Evolutionary conservation across 164 flowering plant species (phyloP), one percentile per base, ranked within the genome.

Genomic region (Aristolochia californica): DNA sequence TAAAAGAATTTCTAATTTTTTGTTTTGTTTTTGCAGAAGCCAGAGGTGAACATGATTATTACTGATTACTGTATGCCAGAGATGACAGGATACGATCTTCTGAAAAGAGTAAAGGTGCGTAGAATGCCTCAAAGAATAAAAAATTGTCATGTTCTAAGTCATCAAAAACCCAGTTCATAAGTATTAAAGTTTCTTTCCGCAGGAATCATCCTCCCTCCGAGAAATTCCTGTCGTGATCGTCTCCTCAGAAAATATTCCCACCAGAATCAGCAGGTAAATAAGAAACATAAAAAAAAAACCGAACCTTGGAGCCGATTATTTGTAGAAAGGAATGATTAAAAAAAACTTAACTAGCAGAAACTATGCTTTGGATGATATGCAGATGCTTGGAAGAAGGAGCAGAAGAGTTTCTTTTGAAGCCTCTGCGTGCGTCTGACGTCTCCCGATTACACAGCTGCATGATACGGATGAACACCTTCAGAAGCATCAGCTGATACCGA

Each of bases 1-100:
- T 5, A 50, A 13, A 18, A 50, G 22, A 23, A 51, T 10, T 23
- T 23, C 4, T 25, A 13, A 53, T 16, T n/a, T 54, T 20, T 24
- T 57, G 10, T 16, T 24, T 18, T 43, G 25, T 45, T 58, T 26
- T 56, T 48, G 64, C 77, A 78, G 84, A 74, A 26, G 4, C 63
- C 68, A 13, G 81, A 80, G 66, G 84, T 88, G 25, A 79, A 82
- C 48, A 45, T 88, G 76, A 78, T 88, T 4, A 78, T 88, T 13
- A 83, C 96, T 9, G 95, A 87, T 65, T 87, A 87, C 56, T 81
- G 87, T 55, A 85, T 87, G 96, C 96, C 96, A 0, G 91, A 80
- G 67, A 88, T 88, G 93, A 82, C 86, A 16, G 96, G 90, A 15
- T 88, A 68, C 50, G 96, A 88, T 52, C 78, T 85, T 15, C 87